Evolutionary conservation across 2,329 filamentous ascomycete species (phyloP).

Genomic region (Fusarium sp.): DNA sequence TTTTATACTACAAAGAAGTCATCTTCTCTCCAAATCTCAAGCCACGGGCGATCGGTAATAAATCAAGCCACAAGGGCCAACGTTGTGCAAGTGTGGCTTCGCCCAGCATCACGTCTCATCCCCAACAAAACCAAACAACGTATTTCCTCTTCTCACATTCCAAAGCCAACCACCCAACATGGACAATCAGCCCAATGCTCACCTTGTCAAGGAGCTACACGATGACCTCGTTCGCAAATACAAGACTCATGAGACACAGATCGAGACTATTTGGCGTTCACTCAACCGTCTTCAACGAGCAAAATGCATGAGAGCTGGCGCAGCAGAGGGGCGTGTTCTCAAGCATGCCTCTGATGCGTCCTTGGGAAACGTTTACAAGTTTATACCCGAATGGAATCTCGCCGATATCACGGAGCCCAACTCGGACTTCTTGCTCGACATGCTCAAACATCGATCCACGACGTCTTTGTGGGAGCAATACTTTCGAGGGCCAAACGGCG

Average conservation of each 20-base stretch:
- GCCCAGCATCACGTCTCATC: too few relatives aligned
- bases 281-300: constrained; percentile 49
- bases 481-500: constrained; percentile 40
- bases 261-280: constrained; percentile 53
- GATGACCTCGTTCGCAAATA: constrained; percentile 53
- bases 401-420: constrained; percentile 50
- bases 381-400: constrained; percentile 57
- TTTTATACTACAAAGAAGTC: too few relatives aligned
- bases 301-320: constrained; percentile 49
- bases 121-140: neutral
- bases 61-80: too few relatives aligned
- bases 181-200: neutral
- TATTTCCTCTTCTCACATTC: too few relatives aligned
- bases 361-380: constrained; percentile 50
- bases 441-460: constrained; percentile 52
- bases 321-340: constrained; percentile 47
- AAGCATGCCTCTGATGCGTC: constrained; percentile 48
- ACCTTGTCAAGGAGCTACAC: constrained; percentile 43
- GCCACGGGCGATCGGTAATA: too few relatives aligned
- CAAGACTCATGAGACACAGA: constrained; percentile 44
- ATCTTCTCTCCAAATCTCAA: too few relatives aligned
- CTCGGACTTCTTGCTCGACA: constrained; percentile 50
- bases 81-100: too few relatives aligned
- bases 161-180: neutral
- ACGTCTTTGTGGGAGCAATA: constrained; percentile 50